Conservation (phyloP, 169 alveolate species). For the Amoebophrya sp. region DNA sequence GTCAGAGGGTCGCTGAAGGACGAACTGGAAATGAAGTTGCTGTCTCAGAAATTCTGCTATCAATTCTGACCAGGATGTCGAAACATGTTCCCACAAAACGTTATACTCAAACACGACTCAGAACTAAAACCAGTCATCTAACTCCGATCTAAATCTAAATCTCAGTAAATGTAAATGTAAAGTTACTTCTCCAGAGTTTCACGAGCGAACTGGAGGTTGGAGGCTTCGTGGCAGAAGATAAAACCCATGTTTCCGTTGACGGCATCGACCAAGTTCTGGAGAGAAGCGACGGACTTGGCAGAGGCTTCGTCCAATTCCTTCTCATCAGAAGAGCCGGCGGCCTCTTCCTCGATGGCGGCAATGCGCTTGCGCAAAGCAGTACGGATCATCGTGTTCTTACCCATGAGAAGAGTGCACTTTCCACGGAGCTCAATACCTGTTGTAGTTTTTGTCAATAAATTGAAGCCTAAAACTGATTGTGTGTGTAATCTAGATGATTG, state of each 20-base stretch:
- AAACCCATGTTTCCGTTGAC: constrained; percentile 86
- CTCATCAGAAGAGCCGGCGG: no score
- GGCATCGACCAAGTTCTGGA: constrained; percentile 65
- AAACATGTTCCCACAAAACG: no score
- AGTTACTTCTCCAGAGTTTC: constrained; percentile 46
- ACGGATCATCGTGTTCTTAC: constrained; percentile 90
- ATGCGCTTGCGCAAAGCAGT: constrained; percentile 65
- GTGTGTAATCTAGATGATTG: no score
- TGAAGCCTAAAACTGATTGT: no score
- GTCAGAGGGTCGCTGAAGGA: no score
- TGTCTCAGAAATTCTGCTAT: no score
- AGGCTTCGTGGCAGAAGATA: constrained; percentile 83
- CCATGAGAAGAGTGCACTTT: constrained; percentile 82
- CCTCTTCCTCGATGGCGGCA: constrained; percentile 57
- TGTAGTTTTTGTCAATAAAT: no score
- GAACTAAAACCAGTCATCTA: no score
- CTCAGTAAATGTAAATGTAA: background rate
- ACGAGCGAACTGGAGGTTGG: constrained; percentile 59
- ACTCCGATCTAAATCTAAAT: no score
- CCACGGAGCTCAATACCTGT: constrained; percentile 80
- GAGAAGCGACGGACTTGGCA: background rate
- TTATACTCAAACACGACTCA: no score
- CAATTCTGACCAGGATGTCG: no score
- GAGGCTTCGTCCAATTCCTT: background rate
- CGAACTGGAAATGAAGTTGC: no score